phyloP scores from a whole-genome alignment of 805 yeast species.

The Candida silvicultrix region DNA sequence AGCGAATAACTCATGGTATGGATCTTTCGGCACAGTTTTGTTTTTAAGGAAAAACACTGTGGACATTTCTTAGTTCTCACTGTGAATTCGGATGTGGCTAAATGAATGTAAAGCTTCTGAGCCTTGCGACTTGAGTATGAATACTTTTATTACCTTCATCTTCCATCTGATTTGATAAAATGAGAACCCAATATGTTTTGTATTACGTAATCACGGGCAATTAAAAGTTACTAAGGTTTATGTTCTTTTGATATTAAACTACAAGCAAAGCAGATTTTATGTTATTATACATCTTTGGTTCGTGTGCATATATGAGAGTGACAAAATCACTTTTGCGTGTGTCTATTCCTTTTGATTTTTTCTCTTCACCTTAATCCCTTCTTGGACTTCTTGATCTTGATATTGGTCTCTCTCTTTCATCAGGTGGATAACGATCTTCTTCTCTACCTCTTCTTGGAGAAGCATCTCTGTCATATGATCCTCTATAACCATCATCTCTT shows the following conservation, averaged over 20 bases:
- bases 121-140: no score
- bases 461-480: constrained; percentile 5
- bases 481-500: constrained; percentile 5
- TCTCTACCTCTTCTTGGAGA: constrained; percentile 8
- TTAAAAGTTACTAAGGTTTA: no score
- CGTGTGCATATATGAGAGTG: no score
- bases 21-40: constrained; percentile 61
- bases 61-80: no score
- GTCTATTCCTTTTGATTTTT: no score
- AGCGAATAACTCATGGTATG: constrained; percentile 44
- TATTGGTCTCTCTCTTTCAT: constrained; percentile 18
- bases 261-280: no score
- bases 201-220: not conserved
- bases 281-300: not conserved
- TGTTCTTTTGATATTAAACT: no score
- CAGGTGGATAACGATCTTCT: constrained; percentile 3
- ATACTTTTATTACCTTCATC: not conserved
- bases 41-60: constrained; percentile 60
- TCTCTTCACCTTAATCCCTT: constrained; percentile 11
- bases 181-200: no score
- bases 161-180: not conserved
- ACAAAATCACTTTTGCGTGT: no score
- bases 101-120: no score
- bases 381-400: constrained; percentile 26
- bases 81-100: no score